Evolutionary conservation across 2,329 filamentous ascomycete genomes (phyloP).

Genomic region (Lasiodiplodia sp.): DNA sequence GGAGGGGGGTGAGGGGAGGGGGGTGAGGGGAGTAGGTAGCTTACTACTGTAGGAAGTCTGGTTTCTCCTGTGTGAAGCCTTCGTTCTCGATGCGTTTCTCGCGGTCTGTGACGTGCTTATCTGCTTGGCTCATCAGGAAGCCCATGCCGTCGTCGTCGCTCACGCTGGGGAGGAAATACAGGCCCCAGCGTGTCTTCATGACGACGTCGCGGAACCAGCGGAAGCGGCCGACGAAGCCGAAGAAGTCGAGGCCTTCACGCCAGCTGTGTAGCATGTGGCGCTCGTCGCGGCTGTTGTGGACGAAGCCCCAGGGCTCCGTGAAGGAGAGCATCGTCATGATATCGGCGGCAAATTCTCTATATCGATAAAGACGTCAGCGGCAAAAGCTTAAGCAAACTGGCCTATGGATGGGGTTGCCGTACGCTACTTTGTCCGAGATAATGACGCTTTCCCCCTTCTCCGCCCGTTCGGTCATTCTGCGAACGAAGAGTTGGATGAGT

Average conservation of each 20-base stretch:
- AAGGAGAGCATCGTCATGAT: conserved; percentile 53
- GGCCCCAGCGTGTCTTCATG: conserved; percentile 36
- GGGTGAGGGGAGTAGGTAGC: neutral
- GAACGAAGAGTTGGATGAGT: conserved; percentile 43
- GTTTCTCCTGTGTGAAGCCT: conserved; percentile 34
- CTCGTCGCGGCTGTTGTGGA: conserved; percentile 50
- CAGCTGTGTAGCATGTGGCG: conserved; percentile 46
- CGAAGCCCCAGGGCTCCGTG: conserved; percentile 48
- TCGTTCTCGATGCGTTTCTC: conserved; percentile 37
- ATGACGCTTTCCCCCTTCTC: conserved; percentile 37
- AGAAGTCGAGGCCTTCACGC: conserved; percentile 48
- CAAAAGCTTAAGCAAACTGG: no score
- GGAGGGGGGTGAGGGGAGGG: neutral
- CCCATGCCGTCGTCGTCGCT: conserved; percentile 46
- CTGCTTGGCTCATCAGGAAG: conserved; percentile 49
- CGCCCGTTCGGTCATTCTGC: conserved; percentile 43
- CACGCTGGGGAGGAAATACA: conserved; percentile 42
- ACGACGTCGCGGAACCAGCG: conserved; percentile 41
- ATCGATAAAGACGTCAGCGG: neutral
- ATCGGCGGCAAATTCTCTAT: conserved; percentile 50
- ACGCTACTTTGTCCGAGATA: conserved; percentile 48
- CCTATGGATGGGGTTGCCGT: neutral
- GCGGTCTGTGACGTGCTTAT: conserved; percentile 38
- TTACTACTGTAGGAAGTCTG: conserved; percentile 45
- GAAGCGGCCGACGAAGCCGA: conserved; percentile 45